A percentile compares a stretch with the other conserved stretches of the same genome.
Conservation (phyloP, 805 yeast genomes). For the Kluyveromyces wickerhamii region DNA sequence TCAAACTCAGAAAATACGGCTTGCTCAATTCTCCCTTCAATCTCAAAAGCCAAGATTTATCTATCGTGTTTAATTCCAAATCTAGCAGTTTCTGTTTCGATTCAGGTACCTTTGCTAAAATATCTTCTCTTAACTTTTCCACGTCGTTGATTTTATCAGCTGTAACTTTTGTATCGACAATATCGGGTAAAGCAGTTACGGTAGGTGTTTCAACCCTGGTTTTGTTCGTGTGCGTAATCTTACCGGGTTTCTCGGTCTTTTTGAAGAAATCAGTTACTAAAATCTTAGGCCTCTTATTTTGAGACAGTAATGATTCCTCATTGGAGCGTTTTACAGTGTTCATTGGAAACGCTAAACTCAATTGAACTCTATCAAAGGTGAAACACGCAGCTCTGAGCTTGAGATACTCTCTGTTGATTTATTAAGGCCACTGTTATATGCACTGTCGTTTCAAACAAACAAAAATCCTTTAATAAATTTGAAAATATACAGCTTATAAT, state of each 20-base stretch:
- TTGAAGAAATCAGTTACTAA: constrained; percentile 5
- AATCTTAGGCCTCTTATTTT: neutral
- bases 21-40: constrained; percentile 68
- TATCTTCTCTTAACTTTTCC: neutral
- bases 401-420: too few species aligned
- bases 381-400: too few species aligned
- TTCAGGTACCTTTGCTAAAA: constrained; percentile 1
- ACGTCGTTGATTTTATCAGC: neutral
- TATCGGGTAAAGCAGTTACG: too few species aligned
- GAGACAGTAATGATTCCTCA: neutral
- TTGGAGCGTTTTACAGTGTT: neutral
- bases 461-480: too few species aligned
- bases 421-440: too few species aligned
- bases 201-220: too few species aligned
- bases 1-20: constrained; percentile 73
- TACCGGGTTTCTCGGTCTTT: neutral
- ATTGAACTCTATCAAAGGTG: too few species aligned
- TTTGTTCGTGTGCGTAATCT: too few species aligned
- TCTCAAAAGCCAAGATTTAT: constrained; percentile 68
- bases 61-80: constrained; percentile 64
- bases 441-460: too few species aligned
- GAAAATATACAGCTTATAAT: too few species aligned
- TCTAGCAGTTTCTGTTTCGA: constrained; percentile 35
- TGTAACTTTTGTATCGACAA: neutral
- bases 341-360: too few species aligned